Conservation (phyloP, 179 eudicot species). For the Camellia oleifera region DNA sequence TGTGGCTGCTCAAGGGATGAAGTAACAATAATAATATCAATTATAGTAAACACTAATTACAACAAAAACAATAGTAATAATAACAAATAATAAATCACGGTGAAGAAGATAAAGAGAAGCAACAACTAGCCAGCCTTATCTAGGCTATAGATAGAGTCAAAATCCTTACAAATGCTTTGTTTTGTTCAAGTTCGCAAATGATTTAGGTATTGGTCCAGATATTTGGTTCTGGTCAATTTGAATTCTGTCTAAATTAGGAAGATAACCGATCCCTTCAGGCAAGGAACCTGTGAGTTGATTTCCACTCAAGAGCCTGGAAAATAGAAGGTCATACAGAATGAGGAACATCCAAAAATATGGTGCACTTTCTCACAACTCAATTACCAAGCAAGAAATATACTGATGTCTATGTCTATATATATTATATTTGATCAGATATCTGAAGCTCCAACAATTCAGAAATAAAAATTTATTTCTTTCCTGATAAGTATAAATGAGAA, state of each 20-base stretch:
- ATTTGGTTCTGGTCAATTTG: conserved; percentile 88
- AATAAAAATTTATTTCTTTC: background rate
- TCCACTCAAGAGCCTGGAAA: conserved; percentile 87
- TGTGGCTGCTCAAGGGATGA: conserved; percentile 58
- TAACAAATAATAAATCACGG: background rate
- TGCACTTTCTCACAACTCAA: background rate
- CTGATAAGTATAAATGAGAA: too few relatives aligned
- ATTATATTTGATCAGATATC: background rate
- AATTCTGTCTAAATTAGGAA: conserved; percentile 73
- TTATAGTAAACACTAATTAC: background rate
- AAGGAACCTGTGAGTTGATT: conserved; percentile 77
- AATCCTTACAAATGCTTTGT: conserved; percentile 73
- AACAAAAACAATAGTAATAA: too few relatives aligned
- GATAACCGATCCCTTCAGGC: conserved; percentile 86
- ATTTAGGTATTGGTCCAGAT: conserved; percentile 77
- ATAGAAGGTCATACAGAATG: conserved; percentile 11
- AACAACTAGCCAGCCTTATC: background rate
- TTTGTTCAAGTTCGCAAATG: conserved; percentile 71
- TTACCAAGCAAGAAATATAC: background rate
- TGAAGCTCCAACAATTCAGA: conserved; percentile 1
- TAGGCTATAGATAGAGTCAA: background rate
- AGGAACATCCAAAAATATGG: conserved; percentile 13
- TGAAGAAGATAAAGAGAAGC: background rate
- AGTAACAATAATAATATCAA: conserved; percentile 1
- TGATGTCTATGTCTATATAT: background rate